A percentile compares a stretch with the other conserved stretches of the same genome.
phyloP scores from a whole-genome alignment of 768 basidiomycete species.

The Phylloporus sp. region DNA sequence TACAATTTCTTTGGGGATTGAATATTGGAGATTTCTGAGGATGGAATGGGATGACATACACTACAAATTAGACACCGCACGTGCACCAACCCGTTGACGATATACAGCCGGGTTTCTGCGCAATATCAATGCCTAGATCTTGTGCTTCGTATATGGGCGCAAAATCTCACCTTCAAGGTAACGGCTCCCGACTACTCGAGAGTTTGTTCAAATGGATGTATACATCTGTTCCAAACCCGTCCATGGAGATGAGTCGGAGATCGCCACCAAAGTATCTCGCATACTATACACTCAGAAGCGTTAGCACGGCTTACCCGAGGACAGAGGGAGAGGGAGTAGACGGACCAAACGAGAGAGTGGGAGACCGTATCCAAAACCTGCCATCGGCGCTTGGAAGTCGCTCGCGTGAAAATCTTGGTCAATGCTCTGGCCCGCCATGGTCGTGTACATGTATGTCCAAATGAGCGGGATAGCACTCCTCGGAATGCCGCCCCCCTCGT shows the following conservation, averaged over 20 bases:
- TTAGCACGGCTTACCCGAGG: slow-evolving; percentile 47
- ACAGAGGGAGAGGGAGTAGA: slow-evolving; percentile 48
- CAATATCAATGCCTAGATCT: not conserved
- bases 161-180: slow-evolving; percentile 12
- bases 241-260: slow-evolving; percentile 92
- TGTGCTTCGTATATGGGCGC: not conserved
- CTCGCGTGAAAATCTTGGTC: slow-evolving; percentile 71
- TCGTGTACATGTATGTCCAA: slow-evolving; percentile 99
- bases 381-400: slow-evolving; percentile 98
- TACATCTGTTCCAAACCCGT: slow-evolving; percentile 94
- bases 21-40: not conserved
- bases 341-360: slow-evolving; percentile 86
- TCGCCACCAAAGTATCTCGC: slow-evolving; percentile 95
- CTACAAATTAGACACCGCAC: not conserved
- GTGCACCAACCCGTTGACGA: not conserved
- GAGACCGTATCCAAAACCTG: slow-evolving; percentile 92
- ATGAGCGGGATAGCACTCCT: slow-evolving; percentile 84
- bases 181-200: slow-evolving; percentile 42
- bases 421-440: slow-evolving; percentile 67
- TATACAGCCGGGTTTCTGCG: not conserved
- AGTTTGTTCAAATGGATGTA: slow-evolving; percentile 88
- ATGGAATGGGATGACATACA: slow-evolving; percentile 3
- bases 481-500: slow-evolving; percentile 92
- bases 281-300: slow-evolving; percentile 46
- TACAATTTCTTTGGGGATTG: not conserved